Evolutionary conservation across 306 rosid species (phyloP).

Genomic region (Potentilla sterilis): DNA sequence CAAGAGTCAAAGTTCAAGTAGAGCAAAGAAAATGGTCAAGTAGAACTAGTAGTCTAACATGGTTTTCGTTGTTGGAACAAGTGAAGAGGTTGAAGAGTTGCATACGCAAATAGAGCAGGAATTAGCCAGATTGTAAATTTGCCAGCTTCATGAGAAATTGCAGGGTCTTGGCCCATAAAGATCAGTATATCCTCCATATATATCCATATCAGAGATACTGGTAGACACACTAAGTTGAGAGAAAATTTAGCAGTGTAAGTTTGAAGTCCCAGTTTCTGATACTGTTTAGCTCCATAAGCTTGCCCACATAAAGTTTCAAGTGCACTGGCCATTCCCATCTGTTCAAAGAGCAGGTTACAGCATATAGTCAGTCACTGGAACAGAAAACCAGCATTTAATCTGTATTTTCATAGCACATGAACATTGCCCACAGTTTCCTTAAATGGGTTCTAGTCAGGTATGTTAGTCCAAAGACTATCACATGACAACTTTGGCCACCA

Average conservation of each 20-base stretch:
- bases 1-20: background rate
- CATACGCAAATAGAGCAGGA: conserved; percentile 70
- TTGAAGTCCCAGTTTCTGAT: conserved; percentile 30
- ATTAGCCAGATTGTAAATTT: conserved; percentile 53
- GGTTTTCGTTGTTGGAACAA: conserved; percentile 23
- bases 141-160: conserved; percentile 67
- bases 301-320: conserved; percentile 51
- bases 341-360: conserved; percentile 16
- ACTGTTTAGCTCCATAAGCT: conserved; percentile 48
- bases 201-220: conserved; percentile 56
- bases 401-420: too few relatives aligned
- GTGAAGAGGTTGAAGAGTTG: conserved; percentile 51
- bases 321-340: conserved; percentile 45
- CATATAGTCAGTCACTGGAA: background rate
- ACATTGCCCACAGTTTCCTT: background rate
- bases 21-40: background rate
- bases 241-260: conserved; percentile 38
- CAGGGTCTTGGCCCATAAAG: conserved; percentile 72
- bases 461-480: background rate
- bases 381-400: background rate
- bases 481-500: background rate
- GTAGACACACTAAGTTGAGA: conserved; percentile 52
- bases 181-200: conserved; percentile 51
- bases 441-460: background rate
- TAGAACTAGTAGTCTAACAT: background rate